Conservation (phyloP, 495 filamentous ascomycete species). For the Xylaria bambusicola region DNA sequence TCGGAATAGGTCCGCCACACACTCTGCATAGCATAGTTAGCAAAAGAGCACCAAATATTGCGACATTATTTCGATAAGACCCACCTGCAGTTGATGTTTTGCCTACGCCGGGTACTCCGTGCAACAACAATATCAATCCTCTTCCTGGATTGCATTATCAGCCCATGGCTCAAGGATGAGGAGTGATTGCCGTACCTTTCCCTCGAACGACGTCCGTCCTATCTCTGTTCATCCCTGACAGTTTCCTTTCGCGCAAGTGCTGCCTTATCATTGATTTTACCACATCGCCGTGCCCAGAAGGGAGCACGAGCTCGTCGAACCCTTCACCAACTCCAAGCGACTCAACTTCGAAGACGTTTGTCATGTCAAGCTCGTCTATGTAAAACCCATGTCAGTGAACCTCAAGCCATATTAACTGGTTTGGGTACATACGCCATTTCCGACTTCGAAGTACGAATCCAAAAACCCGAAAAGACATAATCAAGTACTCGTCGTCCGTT, state of each 20-base stretch:
- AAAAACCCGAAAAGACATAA: conserved; percentile 45
- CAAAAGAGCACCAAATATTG: no score
- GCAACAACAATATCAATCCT: conserved; percentile 43
- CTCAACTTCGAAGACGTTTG: not conserved
- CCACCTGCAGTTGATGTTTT: conserved; percentile 47
- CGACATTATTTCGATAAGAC: not conserved
- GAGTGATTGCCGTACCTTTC: conserved; percentile 35
- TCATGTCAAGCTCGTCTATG: conserved; percentile 1
- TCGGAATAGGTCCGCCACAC: conserved; percentile 30
- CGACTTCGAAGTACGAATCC: conserved; percentile 46
- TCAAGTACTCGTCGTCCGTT: conserved; percentile 37
- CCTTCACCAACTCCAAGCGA: conserved; percentile 2
- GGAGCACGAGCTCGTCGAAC: conserved; percentile 43
- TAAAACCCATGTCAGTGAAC: not conserved
- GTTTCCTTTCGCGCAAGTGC: conserved; percentile 39
- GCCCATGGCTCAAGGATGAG: not conserved
- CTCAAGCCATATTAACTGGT: not conserved
- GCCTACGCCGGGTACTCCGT: conserved; percentile 50
- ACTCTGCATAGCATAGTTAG: conserved; percentile 20
- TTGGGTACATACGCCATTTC: conserved; percentile 42
- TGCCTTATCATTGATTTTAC: conserved; percentile 41
- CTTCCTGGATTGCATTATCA: conserved; percentile 32
- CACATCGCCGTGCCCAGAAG: conserved; percentile 35
- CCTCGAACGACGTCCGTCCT: conserved; percentile 44
- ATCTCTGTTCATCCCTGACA: conserved; percentile 19